phyloP scores from a whole-genome alignment of 306 rosid genomes.

The Potentilla sterilis region DNA sequence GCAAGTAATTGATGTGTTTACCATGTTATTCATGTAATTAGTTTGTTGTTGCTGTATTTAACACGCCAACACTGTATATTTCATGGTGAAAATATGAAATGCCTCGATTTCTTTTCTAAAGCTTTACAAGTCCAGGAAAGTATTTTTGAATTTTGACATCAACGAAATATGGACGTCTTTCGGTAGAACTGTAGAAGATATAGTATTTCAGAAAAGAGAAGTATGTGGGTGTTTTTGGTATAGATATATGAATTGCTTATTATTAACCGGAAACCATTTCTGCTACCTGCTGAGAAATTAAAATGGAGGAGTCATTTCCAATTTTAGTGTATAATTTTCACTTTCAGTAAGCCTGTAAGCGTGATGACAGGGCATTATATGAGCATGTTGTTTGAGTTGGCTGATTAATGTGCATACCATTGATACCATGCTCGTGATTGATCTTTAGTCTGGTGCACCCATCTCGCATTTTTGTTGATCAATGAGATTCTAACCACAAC shows the following conservation, averaged over 20 bases:
- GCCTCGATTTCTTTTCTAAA: not conserved
- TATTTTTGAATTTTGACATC: too few species aligned
- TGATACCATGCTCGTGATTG: not conserved
- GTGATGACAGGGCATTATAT: too few species aligned
- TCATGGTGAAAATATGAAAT: conserved; percentile 28
- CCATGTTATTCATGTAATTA: conserved; percentile 19
- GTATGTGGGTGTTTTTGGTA: not conserved
- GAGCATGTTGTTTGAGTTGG: not conserved
- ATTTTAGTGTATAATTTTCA: too few species aligned
- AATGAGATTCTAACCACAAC: not conserved
- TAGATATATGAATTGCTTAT: too few species aligned
- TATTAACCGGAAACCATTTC: too few species aligned
- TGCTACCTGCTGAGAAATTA: too few species aligned
- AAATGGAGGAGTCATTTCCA: too few species aligned
- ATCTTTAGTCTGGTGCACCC: not conserved
- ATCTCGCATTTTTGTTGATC: not conserved
- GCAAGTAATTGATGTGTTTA: conserved; percentile 28
- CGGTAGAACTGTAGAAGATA: not conserved
- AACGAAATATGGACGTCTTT: too few species aligned
- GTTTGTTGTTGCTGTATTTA: conserved; percentile 16
- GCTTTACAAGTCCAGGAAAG: not conserved
- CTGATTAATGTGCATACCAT: too few species aligned
- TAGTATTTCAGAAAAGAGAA: not conserved
- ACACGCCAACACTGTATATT: conserved; percentile 5
- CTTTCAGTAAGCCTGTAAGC: too few species aligned